Conservation (phyloP, 768 basidiomycete genomes). For the Lepiota subincarnata region DNA sequence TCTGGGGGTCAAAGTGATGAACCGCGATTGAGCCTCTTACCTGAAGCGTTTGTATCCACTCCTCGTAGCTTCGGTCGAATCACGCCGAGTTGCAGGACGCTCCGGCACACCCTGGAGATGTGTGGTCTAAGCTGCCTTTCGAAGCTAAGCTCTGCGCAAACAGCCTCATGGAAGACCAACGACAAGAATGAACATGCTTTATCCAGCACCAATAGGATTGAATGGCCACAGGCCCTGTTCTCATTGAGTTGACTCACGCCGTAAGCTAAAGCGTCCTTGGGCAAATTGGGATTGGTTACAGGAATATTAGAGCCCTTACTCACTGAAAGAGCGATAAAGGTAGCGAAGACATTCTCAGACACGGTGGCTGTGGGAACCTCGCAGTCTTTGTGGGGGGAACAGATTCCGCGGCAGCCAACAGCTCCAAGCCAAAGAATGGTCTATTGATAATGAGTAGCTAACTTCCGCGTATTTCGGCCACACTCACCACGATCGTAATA, state of each 20-base stretch:
- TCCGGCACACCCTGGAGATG: background rate
- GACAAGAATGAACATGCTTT: conserved; percentile 1
- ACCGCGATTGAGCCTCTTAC: background rate
- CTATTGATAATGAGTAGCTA: background rate
- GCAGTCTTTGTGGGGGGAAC: background rate
- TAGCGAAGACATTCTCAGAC: background rate
- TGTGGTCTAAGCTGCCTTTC: background rate
- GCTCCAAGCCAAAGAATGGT: conserved; percentile 7
- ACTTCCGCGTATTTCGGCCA: background rate
- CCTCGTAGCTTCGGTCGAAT: background rate
- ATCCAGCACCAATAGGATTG: background rate
- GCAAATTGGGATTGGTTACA: background rate
- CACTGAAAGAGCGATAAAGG: conserved; percentile 5
- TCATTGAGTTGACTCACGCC: background rate
- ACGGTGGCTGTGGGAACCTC: background rate
- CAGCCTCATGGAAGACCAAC: background rate
- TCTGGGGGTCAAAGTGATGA: background rate
- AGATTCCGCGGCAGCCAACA: background rate
- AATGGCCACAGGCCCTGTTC: background rate
- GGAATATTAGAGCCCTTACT: background rate
- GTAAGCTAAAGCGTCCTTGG: background rate
- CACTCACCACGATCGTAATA: conserved; percentile 44
- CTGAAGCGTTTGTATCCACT: background rate
- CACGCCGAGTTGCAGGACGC: conserved; percentile 2
- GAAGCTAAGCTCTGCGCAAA: background rate